Evolutionary conservation across 2,329 filamentous ascomycete genomes (phyloP).

Genomic region (Tolypocladium ophioglossoides): DNA sequence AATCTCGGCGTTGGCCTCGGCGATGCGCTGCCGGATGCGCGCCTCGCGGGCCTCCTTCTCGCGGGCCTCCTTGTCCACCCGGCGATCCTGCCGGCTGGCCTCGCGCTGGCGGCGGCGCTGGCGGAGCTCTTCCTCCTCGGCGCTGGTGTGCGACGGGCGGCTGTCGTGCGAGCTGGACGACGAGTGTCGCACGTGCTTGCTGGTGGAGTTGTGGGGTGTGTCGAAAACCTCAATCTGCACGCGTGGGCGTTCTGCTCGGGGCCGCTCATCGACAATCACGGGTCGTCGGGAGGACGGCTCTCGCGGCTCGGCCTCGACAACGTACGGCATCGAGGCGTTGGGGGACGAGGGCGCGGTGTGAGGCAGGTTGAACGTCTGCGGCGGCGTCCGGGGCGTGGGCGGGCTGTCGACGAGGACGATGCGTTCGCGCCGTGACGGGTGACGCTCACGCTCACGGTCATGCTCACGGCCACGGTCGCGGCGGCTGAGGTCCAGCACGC

Average conservation of each 20-base stretch:
- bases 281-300: conserved; percentile 18
- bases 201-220: conserved; percentile 10
- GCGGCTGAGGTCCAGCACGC: conserved; percentile 22
- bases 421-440: conserved; percentile 26
- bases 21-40: conserved; percentile 22
- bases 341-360: conserved; percentile 31
- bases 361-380: conserved; percentile 27
- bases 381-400: conserved; percentile 34
- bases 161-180: conserved; percentile 25
- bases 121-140: conserved; percentile 15
- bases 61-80: conserved; percentile 9
- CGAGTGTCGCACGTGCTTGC: conserved; percentile 23
- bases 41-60: conserved; percentile 15
- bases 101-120: conserved; percentile 14
- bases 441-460: no score
- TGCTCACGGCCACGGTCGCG: conserved; percentile 11
- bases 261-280: conserved; percentile 27
- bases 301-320: conserved; percentile 13
- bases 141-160: conserved; percentile 18
- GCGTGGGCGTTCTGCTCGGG: conserved; percentile 12
- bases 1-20: conserved; percentile 31
- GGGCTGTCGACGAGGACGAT: conserved; percentile 33
- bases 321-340: conserved; percentile 13
- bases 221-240: conserved; percentile 28
- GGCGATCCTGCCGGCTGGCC: conserved; percentile 13